Evolutionary conservation across 106 monocot genomes (phyloP).

Genomic region (Allium cepa): DNA sequence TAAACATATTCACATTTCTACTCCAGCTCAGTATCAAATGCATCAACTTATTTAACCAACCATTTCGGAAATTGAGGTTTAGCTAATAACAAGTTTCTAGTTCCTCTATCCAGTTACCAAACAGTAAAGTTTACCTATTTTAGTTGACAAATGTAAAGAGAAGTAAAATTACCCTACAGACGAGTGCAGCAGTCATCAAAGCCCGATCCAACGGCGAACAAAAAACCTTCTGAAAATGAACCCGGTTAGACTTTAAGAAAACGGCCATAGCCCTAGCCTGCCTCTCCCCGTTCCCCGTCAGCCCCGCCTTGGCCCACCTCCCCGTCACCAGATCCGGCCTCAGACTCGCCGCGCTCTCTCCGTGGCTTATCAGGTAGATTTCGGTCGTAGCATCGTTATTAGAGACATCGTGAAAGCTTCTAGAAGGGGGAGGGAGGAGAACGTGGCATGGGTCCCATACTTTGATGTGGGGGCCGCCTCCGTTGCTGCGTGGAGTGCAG

Average conservation of each 20-base stretch:
- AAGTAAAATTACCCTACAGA: slow-evolving; percentile 41
- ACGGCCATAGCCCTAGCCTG: slow-evolving; percentile 68
- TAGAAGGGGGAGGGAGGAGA: slow-evolving; percentile 33
- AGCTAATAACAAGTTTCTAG: no score
- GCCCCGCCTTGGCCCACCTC: slow-evolving; percentile 44
- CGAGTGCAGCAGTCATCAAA: slow-evolving; percentile 38
- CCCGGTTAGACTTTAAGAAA: slow-evolving; percentile 50
- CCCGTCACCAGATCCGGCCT: slow-evolving; percentile 64
- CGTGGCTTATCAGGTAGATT: slow-evolving; percentile 46
- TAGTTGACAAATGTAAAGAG: neutral
- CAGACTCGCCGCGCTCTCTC: slow-evolving; percentile 36
- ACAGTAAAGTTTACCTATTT: no score
- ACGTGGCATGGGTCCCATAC: slow-evolving; percentile 83
- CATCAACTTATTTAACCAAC: neutral
- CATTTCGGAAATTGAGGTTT: neutral
- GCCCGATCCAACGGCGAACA: slow-evolving; percentile 67
- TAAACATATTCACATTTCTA: neutral
- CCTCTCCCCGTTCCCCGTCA: slow-evolving; percentile 62
- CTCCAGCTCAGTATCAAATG: neutral
- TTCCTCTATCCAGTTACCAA: no score
- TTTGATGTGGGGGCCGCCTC: slow-evolving; percentile 28
- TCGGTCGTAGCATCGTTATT: slow-evolving; percentile 10
- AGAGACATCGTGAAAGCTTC: neutral
- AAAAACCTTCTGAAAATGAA: slow-evolving; percentile 34
- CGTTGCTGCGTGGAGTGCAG: slow-evolving; percentile 35